These are phyloP conservation scores for Populus hybrid DNA, from an alignment of 441 rosid genomes.

Conservation along the genomic window DNA sequence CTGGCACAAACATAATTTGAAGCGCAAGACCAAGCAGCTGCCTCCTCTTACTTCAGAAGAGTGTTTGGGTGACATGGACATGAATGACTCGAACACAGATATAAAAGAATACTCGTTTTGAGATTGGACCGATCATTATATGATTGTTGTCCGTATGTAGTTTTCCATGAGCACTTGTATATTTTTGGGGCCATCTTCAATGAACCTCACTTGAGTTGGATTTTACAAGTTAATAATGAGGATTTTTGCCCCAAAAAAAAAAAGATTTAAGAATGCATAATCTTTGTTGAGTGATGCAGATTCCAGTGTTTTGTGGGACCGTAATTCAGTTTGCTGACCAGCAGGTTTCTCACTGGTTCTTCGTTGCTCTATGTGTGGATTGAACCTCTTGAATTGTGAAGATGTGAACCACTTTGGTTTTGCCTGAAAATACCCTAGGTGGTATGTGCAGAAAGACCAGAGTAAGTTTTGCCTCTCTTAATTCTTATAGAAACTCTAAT, in stretches of 20 bases:
- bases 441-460: no score
- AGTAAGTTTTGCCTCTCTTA: background rate
- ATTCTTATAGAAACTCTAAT: background rate
- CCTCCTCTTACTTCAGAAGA: slow-evolving; percentile 78
- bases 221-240: background rate
- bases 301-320: background rate
- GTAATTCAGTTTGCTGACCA: background rate
- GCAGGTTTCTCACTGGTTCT: background rate
- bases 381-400: background rate
- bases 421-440: background rate
- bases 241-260: background rate
- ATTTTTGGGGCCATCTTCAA: background rate
- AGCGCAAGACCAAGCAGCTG: slow-evolving; percentile 75
- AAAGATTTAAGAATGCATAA: background rate
- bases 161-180: background rate
- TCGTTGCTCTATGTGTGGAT: background rate
- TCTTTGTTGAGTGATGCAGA: background rate
- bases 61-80: slow-evolving; percentile 66
- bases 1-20: slow-evolving; percentile 94
- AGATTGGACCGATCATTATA: slow-evolving; percentile 12
- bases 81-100: slow-evolving; percentile 61
- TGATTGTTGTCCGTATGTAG: background rate
- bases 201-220: background rate
- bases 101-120: slow-evolving; percentile 88
- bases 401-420: background rate